A percentile compares a stretch with the other conserved stretches of the same genome.
These are phyloP conservation scores for Neophaeococcomyces mojaviensis DNA, from an alignment of 2,329 filamentous ascomycete species.

Conservation along the genomic window DNA sequence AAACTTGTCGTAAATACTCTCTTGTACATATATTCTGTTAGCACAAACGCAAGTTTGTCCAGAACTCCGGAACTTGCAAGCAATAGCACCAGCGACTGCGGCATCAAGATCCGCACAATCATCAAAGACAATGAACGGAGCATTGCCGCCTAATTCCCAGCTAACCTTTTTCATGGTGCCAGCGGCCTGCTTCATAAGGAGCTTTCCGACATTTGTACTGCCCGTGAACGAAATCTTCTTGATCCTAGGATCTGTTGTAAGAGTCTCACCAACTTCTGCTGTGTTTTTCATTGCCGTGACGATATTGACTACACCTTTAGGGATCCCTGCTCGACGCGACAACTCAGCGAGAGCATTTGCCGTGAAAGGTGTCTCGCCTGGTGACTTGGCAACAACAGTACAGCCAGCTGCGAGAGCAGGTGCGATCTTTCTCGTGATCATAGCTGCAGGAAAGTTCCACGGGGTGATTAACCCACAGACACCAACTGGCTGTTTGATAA, in stretches of 20 bases:
- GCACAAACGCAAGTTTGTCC: constrained; percentile 94
- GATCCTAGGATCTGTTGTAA: constrained; percentile 69
- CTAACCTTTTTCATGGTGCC: constrained; percentile 78
- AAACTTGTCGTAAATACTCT: constrained; percentile 47
- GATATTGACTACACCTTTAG: constrained; percentile 83
- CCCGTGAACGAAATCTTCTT: constrained; percentile 95
- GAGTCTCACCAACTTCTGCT: constrained; percentile 63
- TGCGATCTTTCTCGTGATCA: constrained; percentile 46
- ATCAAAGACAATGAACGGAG: constrained; percentile 94
- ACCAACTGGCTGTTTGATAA: constrained; percentile 59
- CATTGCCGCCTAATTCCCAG: constrained; percentile 89
- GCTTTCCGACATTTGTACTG: constrained; percentile 54
- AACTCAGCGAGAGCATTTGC: constrained; percentile 82
- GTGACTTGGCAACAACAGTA: constrained; percentile 86
- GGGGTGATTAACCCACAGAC: constrained; percentile 62
- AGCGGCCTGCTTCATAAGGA: constrained; percentile 87
- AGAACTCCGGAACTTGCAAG: constrained; percentile 86
- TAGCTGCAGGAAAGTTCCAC: constrained; percentile 55
- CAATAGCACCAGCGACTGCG: constrained; percentile 74
- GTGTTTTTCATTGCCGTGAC: constrained; percentile 76
- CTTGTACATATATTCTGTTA: constrained; percentile 48
- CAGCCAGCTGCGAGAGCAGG: constrained; percentile 81
- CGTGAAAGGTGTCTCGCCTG: constrained; percentile 86
- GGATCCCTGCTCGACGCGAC: constrained; percentile 77
- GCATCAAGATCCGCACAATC: constrained; percentile 75